These are phyloP conservation scores for Nepenthes mirabilis DNA, from an alignment of 148 eudicot genomes.

Conservation along the genomic window DNA sequence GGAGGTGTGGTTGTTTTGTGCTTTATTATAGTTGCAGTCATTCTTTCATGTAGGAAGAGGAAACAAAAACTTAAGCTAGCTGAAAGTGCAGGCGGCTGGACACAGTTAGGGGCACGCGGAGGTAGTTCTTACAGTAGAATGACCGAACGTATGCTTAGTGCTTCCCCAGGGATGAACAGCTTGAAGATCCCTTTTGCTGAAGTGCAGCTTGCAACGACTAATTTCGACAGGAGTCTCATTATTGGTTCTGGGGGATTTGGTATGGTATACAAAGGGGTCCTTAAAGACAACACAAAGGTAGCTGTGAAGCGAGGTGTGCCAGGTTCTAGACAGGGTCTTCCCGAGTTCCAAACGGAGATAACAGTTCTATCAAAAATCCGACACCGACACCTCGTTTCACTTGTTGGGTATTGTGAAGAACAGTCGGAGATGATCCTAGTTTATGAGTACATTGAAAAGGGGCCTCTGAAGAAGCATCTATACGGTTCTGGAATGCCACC, in stretches of 20 bases:
- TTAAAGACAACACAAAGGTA: constrained; percentile 47
- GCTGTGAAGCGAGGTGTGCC: constrained; percentile 90
- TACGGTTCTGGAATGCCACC: constrained; percentile 44
- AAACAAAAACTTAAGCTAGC: constrained; percentile 29
- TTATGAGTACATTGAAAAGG: constrained; percentile 80
- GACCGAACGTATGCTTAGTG: constrained; percentile 36
- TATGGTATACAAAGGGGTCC: constrained; percentile 73
- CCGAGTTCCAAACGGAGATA: constrained; percentile 88
- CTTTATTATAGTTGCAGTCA: constrained; percentile 21
- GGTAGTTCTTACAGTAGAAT: constrained; percentile 49
- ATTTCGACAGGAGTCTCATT: constrained; percentile 54
- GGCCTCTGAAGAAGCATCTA: constrained; percentile 67
- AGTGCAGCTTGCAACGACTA: constrained; percentile 62
- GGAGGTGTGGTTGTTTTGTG: constrained; percentile 36
- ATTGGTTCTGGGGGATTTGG: constrained; percentile 95
- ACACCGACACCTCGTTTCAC: constrained; percentile 84
- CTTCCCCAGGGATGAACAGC: constrained; percentile 38
- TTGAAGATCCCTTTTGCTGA: constrained; percentile 70
- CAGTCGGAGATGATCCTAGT: constrained; percentile 95
- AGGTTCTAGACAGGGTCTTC: constrained; percentile 89
- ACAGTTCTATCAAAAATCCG: constrained; percentile 68
- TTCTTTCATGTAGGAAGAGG: constrained; percentile 30
- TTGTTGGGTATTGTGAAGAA: constrained; percentile 91
- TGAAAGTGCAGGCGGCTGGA: constrained; percentile 82
- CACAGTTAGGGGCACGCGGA: constrained; percentile 32